A percentile compares a stretch with the other conserved stretches of the same genome.
phyloP scores from a whole-genome alignment of 2,329 filamentous ascomycete species.

The Talaromyces sp. region DNA sequence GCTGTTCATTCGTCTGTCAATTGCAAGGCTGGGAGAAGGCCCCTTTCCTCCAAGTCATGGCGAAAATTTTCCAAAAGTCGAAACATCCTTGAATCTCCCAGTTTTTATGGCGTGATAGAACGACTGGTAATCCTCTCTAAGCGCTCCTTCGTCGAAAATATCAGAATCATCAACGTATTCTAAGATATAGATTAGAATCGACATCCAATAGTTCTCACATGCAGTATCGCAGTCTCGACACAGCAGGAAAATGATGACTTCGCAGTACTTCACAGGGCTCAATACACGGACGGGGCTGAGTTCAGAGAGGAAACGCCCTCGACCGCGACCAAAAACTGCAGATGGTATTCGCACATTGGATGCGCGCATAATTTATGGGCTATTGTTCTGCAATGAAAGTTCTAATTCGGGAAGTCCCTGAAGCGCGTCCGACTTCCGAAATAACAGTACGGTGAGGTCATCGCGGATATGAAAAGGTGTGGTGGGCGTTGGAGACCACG shows the following conservation, averaged over 20 bases:
- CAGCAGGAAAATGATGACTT: conserved; percentile 25
- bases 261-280: conserved; percentile 22
- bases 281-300: conserved; percentile 23
- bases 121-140: conserved; percentile 21
- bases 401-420: conserved; percentile 21
- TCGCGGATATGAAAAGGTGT: conserved; percentile 25
- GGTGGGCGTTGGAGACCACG: neutral
- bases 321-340: conserved; percentile 17
- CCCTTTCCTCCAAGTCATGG: conserved; percentile 15
- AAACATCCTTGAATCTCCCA: conserved; percentile 23
- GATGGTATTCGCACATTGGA: conserved; percentile 24
- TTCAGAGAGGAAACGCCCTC: conserved; percentile 23
- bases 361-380: conserved; percentile 22
- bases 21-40: neutral
- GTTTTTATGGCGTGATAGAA: conserved; percentile 25
- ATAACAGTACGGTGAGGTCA: conserved; percentile 23
- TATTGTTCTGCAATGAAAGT: neutral
- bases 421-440: conserved; percentile 25
- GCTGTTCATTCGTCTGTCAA: no score
- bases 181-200: conserved; percentile 25
- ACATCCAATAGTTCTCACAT: conserved; percentile 24
- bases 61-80: conserved; percentile 23
- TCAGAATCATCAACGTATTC: conserved; percentile 26
- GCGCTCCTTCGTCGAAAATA: conserved; percentile 22
- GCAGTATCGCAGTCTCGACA: conserved; percentile 24